Evolutionary conservation across 441 rosid species (phyloP).

Genomic region (Arabidopsis hybrid): DNA sequence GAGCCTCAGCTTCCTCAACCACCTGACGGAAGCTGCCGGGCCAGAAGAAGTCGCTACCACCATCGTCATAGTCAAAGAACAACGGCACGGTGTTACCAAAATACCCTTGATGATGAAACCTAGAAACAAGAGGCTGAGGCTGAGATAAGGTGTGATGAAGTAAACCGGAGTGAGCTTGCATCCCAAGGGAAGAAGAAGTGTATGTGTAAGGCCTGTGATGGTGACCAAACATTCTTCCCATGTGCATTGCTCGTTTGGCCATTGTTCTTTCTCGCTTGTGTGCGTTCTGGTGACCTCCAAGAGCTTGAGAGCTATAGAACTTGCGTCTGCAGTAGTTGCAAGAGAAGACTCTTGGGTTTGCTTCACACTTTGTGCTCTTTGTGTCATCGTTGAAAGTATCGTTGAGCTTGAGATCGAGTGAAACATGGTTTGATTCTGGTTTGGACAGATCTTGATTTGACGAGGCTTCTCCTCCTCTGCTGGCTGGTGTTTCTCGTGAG

Average conservation of each 20-base stretch:
- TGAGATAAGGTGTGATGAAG: slow-evolving; percentile 53
- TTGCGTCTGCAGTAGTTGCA: slow-evolving; percentile 94
- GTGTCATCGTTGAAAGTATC: slow-evolving; percentile 49
- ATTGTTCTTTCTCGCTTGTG: slow-evolving; percentile 92
- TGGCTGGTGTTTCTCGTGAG: slow-evolving; percentile 30
- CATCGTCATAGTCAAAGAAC: slow-evolving; percentile 73
- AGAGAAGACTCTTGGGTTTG: slow-evolving; percentile 70
- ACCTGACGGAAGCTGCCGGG: slow-evolving; percentile 89
- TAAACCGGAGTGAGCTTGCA: slow-evolving; percentile 79
- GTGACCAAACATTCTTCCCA: slow-evolving; percentile 75
- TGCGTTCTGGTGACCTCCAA: slow-evolving; percentile 98
- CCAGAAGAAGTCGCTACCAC: slow-evolving; percentile 60
- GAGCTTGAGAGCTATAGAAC: slow-evolving; percentile 95
- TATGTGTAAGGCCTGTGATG: slow-evolving; percentile 57
- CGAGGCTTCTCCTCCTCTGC: slow-evolving; percentile 23
- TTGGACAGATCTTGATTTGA: slow-evolving; percentile 36
- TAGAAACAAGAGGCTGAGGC: slow-evolving; percentile 51
- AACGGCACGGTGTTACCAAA: slow-evolving; percentile 56
- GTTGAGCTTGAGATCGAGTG: slow-evolving; percentile 75
- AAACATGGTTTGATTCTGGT: slow-evolving; percentile 48
- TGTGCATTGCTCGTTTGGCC: slow-evolving; percentile 92
- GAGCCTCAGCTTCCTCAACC: slow-evolving; percentile 40
- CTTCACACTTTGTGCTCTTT: slow-evolving; percentile 44
- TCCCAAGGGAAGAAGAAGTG: slow-evolving; percentile 87
- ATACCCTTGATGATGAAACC: slow-evolving; percentile 70